Conservation (phyloP, 306 rosid species). For the Cucumis sativus region Cucumber_9930_V3 NC_026660.2:5391001-5391500, state of each 20-base stretch:
- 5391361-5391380: slow-evolving; percentile 45
- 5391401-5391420: slow-evolving; percentile 94
- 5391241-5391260: not conserved
- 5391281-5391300: not conserved
- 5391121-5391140: not conserved
- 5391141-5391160: not conserved
- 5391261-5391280: not conserved
- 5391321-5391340: not conserved
- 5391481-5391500: slow-evolving; percentile 96
- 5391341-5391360: slow-evolving; percentile 7
- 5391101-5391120: not conserved
- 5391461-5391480: slow-evolving; percentile 89
- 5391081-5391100: not conserved
- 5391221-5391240: not conserved
- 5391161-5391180: not conserved
- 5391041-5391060: not conserved
- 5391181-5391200: not conserved
- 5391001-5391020: not conserved
- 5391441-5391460: slow-evolving; percentile 73
- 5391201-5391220: not conserved
- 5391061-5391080: not conserved
- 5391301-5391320: not conserved
- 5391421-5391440: slow-evolving; percentile 86
- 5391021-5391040: not conserved
- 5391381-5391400: slow-evolving; percentile 96